These are phyloP conservation scores for Pterula multifida DNA, from an alignment of 1,284 basidiomycete species.

Conservation along the genomic window DNA sequence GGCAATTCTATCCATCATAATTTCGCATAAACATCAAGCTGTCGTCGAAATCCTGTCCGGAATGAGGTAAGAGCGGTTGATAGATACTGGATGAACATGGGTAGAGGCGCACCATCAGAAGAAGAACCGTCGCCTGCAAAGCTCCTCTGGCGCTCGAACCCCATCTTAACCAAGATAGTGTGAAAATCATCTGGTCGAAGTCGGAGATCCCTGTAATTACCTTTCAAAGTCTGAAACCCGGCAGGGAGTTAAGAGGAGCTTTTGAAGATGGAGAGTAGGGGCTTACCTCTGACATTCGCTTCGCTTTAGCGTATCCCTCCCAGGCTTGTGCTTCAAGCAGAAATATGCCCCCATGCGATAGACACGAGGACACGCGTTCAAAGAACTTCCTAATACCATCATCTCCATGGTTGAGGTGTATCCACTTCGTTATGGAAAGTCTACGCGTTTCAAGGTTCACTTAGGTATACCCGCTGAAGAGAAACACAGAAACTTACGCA, in stretches of 20 bases:
- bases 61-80: too few relatives aligned
- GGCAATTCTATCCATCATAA: too few relatives aligned
- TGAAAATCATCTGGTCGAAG: slow-evolving; percentile 55
- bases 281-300: slow-evolving; percentile 47
- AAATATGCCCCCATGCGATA: slow-evolving; percentile 48
- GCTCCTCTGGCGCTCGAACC: slow-evolving; percentile 53
- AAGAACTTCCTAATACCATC: slow-evolving; percentile 56
- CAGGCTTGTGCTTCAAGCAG: slow-evolving; percentile 71
- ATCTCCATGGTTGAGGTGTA: slow-evolving; percentile 70
- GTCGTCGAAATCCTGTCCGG: too few relatives aligned
- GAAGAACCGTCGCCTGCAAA: not conserved
- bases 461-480: not conserved
- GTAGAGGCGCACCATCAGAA: not conserved
- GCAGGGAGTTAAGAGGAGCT: slow-evolving; percentile 1
- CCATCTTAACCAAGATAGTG: slow-evolving; percentile 38
- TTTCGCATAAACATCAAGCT: too few relatives aligned
- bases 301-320: slow-evolving; percentile 68
- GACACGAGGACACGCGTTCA: slow-evolving; percentile 37
- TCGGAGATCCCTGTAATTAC: slow-evolving; percentile 39
- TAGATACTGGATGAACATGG: too few relatives aligned
- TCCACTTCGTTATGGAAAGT: slow-evolving; percentile 79
- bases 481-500: slow-evolving; percentile 36
- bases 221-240: slow-evolving; percentile 42
- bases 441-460: slow-evolving; percentile 23
- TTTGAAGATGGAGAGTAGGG: not conserved